Conservation (phyloP, 768 basidiomycete genomes). For the Termitomyces sp. region DNA sequence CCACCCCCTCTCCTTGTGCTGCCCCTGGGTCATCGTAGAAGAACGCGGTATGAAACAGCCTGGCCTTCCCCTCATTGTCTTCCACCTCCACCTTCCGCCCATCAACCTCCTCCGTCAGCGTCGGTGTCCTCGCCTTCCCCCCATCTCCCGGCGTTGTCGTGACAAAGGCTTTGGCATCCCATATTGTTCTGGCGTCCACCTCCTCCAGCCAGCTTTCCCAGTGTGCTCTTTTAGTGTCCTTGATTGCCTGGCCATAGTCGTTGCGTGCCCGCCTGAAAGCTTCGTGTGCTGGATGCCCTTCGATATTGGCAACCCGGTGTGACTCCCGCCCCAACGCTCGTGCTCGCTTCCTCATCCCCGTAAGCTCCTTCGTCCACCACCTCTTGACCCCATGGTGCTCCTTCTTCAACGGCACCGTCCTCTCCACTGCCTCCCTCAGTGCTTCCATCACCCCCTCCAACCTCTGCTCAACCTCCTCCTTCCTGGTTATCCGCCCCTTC, state of each 20-base stretch:
- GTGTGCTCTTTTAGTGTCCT: slow-evolving; percentile 18
- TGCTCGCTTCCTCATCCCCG: too few species aligned
- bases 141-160: slow-evolving; percentile 19
- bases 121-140: slow-evolving; percentile 22
- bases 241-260: slow-evolving; percentile 12
- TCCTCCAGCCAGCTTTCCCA: slow-evolving; percentile 28
- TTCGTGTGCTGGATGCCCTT: too few species aligned
- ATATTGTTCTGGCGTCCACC: slow-evolving; percentile 11
- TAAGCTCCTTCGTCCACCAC: too few species aligned
- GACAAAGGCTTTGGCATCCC: slow-evolving; percentile 23
- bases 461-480: too few species aligned
- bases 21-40: slow-evolving; percentile 19
- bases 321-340: too few species aligned
- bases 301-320: too few species aligned
- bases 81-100: not conserved
- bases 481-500: too few species aligned
- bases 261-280: slow-evolving; percentile 13
- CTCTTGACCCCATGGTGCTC: too few species aligned
- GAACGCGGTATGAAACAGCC: slow-evolving; percentile 20
- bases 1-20: too few species aligned
- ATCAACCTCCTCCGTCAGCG: slow-evolving; percentile 7
- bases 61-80: slow-evolving; percentile 23
- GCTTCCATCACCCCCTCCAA: too few species aligned
- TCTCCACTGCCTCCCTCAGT: too few species aligned
- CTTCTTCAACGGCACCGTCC: too few species aligned